These are phyloP conservation scores for Erigeron philadelphicus DNA, from an alignment of 140 eudicot genomes.

Conservation along the genomic window DNA sequence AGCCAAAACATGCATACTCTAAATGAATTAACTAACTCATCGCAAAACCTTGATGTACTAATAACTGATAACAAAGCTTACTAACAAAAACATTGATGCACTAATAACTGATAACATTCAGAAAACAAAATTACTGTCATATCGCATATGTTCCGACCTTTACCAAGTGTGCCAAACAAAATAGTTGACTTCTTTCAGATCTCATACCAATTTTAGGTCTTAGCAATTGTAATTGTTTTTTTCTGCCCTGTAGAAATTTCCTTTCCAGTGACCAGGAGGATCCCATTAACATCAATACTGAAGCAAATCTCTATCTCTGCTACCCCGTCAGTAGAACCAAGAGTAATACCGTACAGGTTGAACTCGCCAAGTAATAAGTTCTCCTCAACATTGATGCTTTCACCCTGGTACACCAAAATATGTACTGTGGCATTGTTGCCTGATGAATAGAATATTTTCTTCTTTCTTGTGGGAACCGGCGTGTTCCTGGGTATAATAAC, in stretches of 20 bases:
- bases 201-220: background rate
- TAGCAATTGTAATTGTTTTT: background rate
- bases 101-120: too few relatives aligned
- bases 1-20: too few relatives aligned
- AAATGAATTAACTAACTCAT: too few relatives aligned
- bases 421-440: background rate
- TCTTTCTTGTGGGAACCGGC: background rate
- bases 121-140: too few relatives aligned
- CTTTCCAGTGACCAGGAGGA: background rate
- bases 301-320: background rate
- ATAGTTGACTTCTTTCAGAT: background rate
- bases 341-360: slow-evolving; percentile 1
- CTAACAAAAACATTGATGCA: too few relatives aligned
- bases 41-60: too few relatives aligned
- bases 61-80: too few relatives aligned
- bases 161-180: background rate
- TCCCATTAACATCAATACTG: background rate
- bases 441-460: background rate
- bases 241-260: background rate
- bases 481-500: background rate
- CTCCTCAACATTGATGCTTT: background rate
- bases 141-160: too few relatives aligned
- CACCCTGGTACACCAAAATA: slow-evolving; percentile 5
- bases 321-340: background rate
- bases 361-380: slow-evolving; percentile 8